Conservation (phyloP, 2,329 filamentous ascomycete genomes). For the Fusarium lateritium region DNA sequence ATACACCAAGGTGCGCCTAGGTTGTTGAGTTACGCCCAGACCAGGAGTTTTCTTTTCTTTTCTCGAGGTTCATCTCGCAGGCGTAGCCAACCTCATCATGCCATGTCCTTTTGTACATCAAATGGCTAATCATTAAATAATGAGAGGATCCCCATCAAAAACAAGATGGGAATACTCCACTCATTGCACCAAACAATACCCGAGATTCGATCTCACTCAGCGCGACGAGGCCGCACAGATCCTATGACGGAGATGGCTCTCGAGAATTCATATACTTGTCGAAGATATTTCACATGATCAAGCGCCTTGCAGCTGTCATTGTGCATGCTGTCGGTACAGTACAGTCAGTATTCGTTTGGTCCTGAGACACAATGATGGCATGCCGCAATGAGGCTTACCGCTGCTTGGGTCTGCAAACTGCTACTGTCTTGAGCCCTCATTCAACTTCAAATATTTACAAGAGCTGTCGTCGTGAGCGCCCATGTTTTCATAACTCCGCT, state of each 20-base stretch:
- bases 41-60: constrained; percentile 13
- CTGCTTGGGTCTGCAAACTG: neutral
- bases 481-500: neutral
- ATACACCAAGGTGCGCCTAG: neutral
- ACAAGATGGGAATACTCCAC: constrained; percentile 25
- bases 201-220: constrained; percentile 32
- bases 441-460: neutral
- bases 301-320: neutral
- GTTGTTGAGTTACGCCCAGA: neutral
- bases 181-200: constrained; percentile 17
- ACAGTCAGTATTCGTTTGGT: neutral
- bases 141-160: constrained; percentile 12
- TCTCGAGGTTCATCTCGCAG: constrained; percentile 15
- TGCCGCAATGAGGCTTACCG: neutral
- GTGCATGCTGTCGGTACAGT: neutral
- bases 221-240: constrained; percentile 15
- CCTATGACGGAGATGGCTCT: constrained; percentile 5
- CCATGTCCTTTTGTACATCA: constrained; percentile 5
- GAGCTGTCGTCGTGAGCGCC: neutral
- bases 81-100: constrained; percentile 21
- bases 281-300: neutral
- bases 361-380: constrained; percentile 1
- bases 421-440: neutral
- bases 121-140: constrained; percentile 23
- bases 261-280: neutral